Evolutionary conservation across 768 basidiomycete species (phyloP), one percentile per base, ranked within the genome.

Genomic region (Naganishia vishniacii): DNA sequence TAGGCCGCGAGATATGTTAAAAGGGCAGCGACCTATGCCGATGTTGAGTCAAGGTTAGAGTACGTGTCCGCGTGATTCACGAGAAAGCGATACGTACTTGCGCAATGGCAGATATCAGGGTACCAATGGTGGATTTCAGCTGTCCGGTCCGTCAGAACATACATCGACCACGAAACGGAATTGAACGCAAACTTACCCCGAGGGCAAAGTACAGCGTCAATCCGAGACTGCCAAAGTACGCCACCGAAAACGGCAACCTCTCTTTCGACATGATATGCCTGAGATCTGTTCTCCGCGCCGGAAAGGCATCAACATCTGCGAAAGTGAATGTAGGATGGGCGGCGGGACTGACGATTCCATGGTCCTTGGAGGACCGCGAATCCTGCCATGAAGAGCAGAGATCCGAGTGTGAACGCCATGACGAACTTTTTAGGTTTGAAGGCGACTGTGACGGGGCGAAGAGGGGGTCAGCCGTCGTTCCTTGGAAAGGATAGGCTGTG

Each of bases 331-430:
- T 15, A 11, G 4, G 11, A 2, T 45, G 32, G 59, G 44, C 20
- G 26, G 37, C 18, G 31, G 37, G 23, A 70, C 73, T 63, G 48
- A 77, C 76, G 94, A 72, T 90, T 91, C 77, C 91, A 79, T 32
- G 94, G 94, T 6, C 94, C 94, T 29, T 77, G 75, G 3, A 81
- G 66, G 48, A 81, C 74, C 1, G 79, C 76, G 71, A 81, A 81
- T 86, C 91, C 95, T 73, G 89, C 86, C 94, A 99, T 98, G 76
- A 98, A 93, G 31, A 99, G 84, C 65, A 91, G 79, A 68, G 88
- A 90, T 40, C 92, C 92, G 62, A 94, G 79, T 83, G 88, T 91
- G 77, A 93, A 90, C 1, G 90, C 84, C 44, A 93, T 80, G 0
- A 91, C 93, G 74, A 95, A 97, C 79, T 97, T 95, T 18, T 88